Conservation (phyloP, 1,284 basidiomycete species). For the Papiliotrema fonsecae region DNA sequence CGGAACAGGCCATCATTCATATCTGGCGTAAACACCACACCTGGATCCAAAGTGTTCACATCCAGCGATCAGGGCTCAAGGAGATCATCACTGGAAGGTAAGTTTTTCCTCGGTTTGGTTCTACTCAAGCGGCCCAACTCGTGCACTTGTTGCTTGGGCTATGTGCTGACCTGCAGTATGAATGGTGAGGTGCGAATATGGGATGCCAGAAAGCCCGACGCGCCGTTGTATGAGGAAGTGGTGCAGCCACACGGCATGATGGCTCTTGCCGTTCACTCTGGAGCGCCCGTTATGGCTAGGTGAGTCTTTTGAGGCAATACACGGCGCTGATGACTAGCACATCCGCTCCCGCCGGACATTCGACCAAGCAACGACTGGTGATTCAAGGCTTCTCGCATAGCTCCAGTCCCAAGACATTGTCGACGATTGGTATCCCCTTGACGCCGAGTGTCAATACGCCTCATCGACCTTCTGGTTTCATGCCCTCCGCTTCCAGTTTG, state of each 20-base stretch:
- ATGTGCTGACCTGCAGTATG: slow-evolving; percentile 54
- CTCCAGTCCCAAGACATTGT: slow-evolving; percentile 31
- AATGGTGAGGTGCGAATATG: slow-evolving; percentile 89
- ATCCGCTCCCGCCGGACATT: slow-evolving; percentile 31
- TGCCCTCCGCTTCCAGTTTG: slow-evolving; percentile 41
- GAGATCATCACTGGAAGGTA: slow-evolving; percentile 89
- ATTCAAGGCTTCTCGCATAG: slow-evolving; percentile 43
- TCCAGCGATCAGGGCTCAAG: slow-evolving; percentile 67
- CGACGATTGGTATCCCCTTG: slow-evolving; percentile 34
- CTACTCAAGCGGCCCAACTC: too few relatives aligned
- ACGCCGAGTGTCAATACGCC: slow-evolving; percentile 23
- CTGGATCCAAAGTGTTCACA: slow-evolving; percentile 88
- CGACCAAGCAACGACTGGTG: slow-evolving; percentile 38
- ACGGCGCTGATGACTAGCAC: slow-evolving; percentile 18
- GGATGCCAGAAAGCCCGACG: slow-evolving; percentile 73
- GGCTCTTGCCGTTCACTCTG: slow-evolving; percentile 80
- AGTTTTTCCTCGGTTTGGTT: too few relatives aligned
- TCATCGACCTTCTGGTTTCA: slow-evolving; percentile 24
- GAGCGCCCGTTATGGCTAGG: slow-evolving; percentile 81
- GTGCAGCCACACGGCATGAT: slow-evolving; percentile 69
- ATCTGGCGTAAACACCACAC: slow-evolving; percentile 77
- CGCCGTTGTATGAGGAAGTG: slow-evolving; percentile 62
- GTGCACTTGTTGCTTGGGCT: background rate
- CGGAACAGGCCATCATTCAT: slow-evolving; percentile 71
- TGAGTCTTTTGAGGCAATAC: slow-evolving; percentile 50